These are phyloP conservation scores for Sphaerulina vaccinii DNA, from an alignment of 2,329 filamentous ascomycete genomes.

Conservation along the genomic window DNA sequence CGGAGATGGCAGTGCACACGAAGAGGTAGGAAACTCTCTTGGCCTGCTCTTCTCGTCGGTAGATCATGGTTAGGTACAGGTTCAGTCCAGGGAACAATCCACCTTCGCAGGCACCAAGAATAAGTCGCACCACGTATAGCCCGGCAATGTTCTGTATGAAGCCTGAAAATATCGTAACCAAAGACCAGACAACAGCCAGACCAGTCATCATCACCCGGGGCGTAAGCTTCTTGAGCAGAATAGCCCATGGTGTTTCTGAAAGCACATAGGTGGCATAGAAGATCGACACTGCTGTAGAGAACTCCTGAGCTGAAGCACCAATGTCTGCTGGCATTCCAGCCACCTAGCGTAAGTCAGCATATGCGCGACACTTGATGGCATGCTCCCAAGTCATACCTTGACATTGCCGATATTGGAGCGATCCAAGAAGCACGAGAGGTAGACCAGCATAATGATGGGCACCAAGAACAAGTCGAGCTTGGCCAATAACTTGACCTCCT, in stretches of 20 bases:
- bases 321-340: slow-evolving; percentile 51
- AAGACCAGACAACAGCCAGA: slow-evolving; percentile 45
- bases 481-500: slow-evolving; percentile 48
- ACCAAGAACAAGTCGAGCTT: slow-evolving; percentile 52
- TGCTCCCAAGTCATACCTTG: slow-evolving; percentile 20
- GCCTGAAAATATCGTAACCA: slow-evolving; percentile 51
- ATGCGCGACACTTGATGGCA: neutral
- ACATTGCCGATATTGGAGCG: slow-evolving; percentile 47
- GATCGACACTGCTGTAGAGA: slow-evolving; percentile 51
- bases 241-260: slow-evolving; percentile 45
- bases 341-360: neutral
- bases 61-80: slow-evolving; percentile 41
- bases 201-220: slow-evolving; percentile 1
- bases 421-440: slow-evolving; percentile 56
- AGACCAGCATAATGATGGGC: slow-evolving; percentile 57
- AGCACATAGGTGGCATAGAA: slow-evolving; percentile 48
- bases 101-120: slow-evolving; percentile 31
- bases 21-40: slow-evolving; percentile 44
- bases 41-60: slow-evolving; percentile 46
- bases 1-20: slow-evolving; percentile 42
- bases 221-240: slow-evolving; percentile 3
- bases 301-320: slow-evolving; percentile 42
- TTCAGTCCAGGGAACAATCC: slow-evolving; percentile 33
- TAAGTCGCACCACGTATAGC: slow-evolving; percentile 41
- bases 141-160: slow-evolving; percentile 46